Evolutionary conservation across 805 yeast species (phyloP).

Genomic region (Metschnikowia borealis): DNA sequence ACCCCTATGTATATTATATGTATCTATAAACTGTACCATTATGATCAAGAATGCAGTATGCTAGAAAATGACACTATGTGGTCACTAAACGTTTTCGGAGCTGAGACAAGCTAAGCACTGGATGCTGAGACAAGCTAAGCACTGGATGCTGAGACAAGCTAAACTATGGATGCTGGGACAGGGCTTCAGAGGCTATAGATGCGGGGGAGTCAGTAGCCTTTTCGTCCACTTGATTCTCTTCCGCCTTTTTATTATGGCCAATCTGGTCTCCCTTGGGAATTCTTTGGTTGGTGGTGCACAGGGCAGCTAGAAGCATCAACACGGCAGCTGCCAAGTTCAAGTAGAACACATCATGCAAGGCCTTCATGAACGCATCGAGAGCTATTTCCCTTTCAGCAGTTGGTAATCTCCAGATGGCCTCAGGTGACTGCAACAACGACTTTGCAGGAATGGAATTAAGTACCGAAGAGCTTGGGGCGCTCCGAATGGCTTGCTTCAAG

Average conservation of each 20-base stretch:
- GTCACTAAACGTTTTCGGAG: no score
- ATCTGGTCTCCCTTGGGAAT: constrained; percentile 15
- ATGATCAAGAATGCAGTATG: not conserved
- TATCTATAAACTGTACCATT: constrained; percentile 1
- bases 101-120: no score
- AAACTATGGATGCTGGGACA: not conserved
- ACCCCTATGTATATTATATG: constrained; percentile 1
- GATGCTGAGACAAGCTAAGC: no score
- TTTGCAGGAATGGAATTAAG: constrained; percentile 6
- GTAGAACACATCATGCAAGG: constrained; percentile 16
- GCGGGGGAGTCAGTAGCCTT: not conserved
- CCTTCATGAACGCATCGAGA: constrained; percentile 22
- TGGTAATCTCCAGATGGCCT: constrained; percentile 25
- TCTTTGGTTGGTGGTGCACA: constrained; percentile 14
- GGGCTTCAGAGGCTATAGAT: no score
- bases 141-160: no score
- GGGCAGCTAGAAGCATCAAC: constrained; percentile 11
- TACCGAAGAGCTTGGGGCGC: constrained; percentile 4
- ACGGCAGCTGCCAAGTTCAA: constrained; percentile 16
- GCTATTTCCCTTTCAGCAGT: constrained; percentile 19
- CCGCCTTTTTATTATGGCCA: constrained; percentile 3
- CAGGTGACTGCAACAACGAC: constrained; percentile 23
- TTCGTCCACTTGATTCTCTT: not conserved
- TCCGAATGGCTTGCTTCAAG: constrained; percentile 6
- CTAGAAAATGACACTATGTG: no score